Base-by-base conservation (phyloP, 2,329 filamentous ascomycete genomes). In the Trichoderma harzianum region DNA sequence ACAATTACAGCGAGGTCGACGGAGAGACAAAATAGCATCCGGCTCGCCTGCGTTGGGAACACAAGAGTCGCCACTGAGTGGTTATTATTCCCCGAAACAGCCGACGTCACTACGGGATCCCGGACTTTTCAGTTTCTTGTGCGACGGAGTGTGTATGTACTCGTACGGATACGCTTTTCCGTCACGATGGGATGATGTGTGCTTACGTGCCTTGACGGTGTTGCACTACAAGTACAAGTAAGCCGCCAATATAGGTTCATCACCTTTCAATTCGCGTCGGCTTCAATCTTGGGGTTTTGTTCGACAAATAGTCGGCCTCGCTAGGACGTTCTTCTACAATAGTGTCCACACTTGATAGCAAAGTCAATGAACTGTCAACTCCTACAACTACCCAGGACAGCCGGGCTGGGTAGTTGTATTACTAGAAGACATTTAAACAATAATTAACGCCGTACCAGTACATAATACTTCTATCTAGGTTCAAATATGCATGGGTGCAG, bases 41-140 rank as follows among this genome's bases (percentile, higher is more conserved):
- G 67, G 26, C 21, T 69, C 67, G 67, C 67, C 67, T 69, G 67
- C 39, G 30, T 16, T 24, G 67, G 67, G 28, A 36, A 5, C 67
- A 69, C 67, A 69, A 62, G 28, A 10, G 30, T 69, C 67, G 67
- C 67, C 67, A 69, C 57, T 36, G 67, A 69, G 28, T 69, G 67
- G 67, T 28, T 53, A 30, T 55, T 70, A 70, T 70, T 70, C 69
- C 62, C 69, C 69, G 69, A 70, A 70, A 70, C 58, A 70, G 69
- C 69, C 69, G 69, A 66, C 61, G 69, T 70, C 69, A 70, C 69
- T 34, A 62, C 67, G 67, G 67, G 57, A 69, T 53, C 21, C 57
- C 67, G 57, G 57, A 36, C 57, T 69, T 69, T 69, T 62, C 21
- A 51, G 7, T 3, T 12, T 2, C 16, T 47, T 43, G 67, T 69